Percentiles rank a stretch among this genome's conserved stretches.
Evolutionary conservation across 257 asterid species (phyloP).

Genomic region (Ballota nigra): DNA sequence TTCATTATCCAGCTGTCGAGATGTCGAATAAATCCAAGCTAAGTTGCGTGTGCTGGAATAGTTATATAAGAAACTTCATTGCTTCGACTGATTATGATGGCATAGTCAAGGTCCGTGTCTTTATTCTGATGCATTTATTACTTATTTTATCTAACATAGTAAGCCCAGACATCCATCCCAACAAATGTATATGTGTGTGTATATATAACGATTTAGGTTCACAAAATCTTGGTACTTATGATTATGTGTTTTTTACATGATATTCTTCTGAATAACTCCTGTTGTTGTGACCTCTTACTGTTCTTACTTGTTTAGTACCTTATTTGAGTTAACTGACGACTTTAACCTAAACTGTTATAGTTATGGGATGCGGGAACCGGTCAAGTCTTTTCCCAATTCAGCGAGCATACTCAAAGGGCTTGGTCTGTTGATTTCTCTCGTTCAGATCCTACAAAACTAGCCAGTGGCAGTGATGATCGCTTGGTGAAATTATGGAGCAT

Average conservation of each 20-base stretch:
- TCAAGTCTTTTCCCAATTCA: constrained; percentile 53
- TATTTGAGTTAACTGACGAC: constrained; percentile 22
- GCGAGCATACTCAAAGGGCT: constrained; percentile 82
- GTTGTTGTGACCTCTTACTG: background rate
- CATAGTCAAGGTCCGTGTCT: constrained; percentile 47
- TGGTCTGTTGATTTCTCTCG: constrained; percentile 97
- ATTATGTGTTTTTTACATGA: background rate
- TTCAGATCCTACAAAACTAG: constrained; percentile 72
- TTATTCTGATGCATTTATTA: background rate
- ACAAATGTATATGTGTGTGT: background rate
- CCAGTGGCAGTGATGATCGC: constrained; percentile 94
- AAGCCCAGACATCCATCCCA: background rate
- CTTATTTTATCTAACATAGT: background rate
- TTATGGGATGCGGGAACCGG: constrained; percentile 96
- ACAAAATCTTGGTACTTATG: background rate
- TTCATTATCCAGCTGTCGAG: constrained; percentile 86
- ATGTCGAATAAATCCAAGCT: constrained; percentile 81
- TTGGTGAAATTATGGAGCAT: constrained; percentile 89
- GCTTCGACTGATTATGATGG: constrained; percentile 97
- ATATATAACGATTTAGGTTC: background rate
- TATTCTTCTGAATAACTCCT: background rate
- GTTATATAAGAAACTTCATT: constrained; percentile 86
- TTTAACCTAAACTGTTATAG: constrained; percentile 46
- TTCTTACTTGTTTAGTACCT: constrained; percentile 15
- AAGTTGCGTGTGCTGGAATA: constrained; percentile 89